Evolutionary conservation across 2,329 filamentous ascomycete species (phyloP), one percentile per base, ranked within the genome.

Genomic region (Colletotrichum eleusines): DNA sequence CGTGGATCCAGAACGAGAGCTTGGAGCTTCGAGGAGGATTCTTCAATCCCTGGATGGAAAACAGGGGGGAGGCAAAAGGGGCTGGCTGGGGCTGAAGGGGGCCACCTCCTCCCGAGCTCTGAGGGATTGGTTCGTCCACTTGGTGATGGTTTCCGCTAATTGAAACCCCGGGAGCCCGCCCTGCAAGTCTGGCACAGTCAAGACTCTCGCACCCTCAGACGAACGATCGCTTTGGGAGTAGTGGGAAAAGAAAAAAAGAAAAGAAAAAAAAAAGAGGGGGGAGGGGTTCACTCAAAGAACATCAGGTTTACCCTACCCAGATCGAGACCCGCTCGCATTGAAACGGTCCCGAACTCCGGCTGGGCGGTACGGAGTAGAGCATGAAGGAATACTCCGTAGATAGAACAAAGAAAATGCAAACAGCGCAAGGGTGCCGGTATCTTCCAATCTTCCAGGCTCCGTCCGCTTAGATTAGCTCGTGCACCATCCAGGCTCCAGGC

Each of bases 311-410:
- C 38, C 38, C 18, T 4, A 7, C 31, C 7, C 7, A 42, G 44
- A 53, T 48, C 61, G 51, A 63, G 54, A 42, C 51, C 65, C 59
- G 59, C 59, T 35, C 46, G n/a, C 31, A 51, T 44, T 33, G 44
- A 18, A 40, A 44, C 46, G 57, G 48, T 44, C 51, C 68, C 64
- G 68, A 63, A 68, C 16, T 68, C 64, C 68, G 68, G 28, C 58
- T 50, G 63, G 40, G 48, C 66, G 28, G 44, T 35, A 44, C 14
- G n/a, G n/a, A n/a, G n/a, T n/a, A n/a, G n/a, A 23, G 38, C 50
- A 31, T 35, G 20, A 50, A 16, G 31, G 35, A 50, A 44, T 16
- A n/a, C n/a, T n/a, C n/a, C n/a, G n/a, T n/a, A 44, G 38, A 53
- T 16, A 2, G 5, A 18, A 20, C n/a, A 16, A 46, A 12, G 28